Base-by-base conservation (phyloP, 345 rosid genomes). In the Ceriops zippeliana region DNA sequence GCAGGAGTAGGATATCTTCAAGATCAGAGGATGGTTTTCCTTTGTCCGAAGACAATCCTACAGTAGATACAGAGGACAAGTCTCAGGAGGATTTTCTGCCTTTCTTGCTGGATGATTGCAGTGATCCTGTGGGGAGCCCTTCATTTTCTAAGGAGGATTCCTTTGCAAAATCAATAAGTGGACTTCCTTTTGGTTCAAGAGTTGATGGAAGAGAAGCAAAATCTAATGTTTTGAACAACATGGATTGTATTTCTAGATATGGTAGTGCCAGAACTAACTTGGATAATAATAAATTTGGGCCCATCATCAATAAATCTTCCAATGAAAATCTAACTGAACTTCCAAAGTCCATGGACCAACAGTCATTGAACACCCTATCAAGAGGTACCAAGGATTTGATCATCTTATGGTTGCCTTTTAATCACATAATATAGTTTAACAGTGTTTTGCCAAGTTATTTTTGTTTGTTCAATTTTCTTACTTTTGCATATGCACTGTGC, bases 81-180 rank as follows among this genome's bases (percentile, higher is more conserved):
- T 85, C 83, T 77, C 92, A 81, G 76, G 97, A 91, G 65, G 96
- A 95, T 77, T 87, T 83, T 79, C 72, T 95, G 58, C 97, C 97
- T 27, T 89, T 95, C 82, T 73, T 89, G 70, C 78, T 89, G 60
- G 99, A 95, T 72, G 96, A 89, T 73, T 85, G 86, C 58, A 82
- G 88, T 85, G 90, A 86, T 64, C 87, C 88, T 58, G 91, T 84
- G 62, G 83, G 87, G 63, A 95, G 90, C 81, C 96, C 93, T 65
- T 88, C 97, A 28, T 57, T 73, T 80, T 69, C 81, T 49, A 82
- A 68, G 67, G 83, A 69, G 75, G 82, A 65, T 42, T 65, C 87
- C 71, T 81, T 85, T 1, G 69, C 81, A 74, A 85, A 78, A 79
- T 76, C 79, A 27, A 77, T 83, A 59, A 64, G 82, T 69, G 96